A percentile compares a stretch with the other conserved stretches of the same genome.
Conservation (phyloP, 164 flowering plant species). For the Sedum album region DNA sequence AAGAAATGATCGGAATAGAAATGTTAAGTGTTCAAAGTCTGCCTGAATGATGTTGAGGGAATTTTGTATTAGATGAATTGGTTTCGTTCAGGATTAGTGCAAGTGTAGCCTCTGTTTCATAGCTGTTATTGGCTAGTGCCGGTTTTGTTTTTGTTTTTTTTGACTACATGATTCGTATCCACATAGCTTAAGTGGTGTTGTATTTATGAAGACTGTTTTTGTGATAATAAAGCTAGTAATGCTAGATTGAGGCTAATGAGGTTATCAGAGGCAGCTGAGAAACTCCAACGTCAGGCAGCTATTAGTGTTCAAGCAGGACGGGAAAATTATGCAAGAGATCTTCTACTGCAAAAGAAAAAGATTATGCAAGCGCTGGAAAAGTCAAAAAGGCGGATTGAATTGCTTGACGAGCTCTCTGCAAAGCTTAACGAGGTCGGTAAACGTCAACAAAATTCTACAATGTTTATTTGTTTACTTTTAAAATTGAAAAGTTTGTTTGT, state of each 20-base stretch:
- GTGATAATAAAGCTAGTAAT: slow-evolving; percentile 44
- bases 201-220: neutral
- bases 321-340: slow-evolving; percentile 68
- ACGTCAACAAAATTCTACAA: neutral
- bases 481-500: neutral
- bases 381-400: slow-evolving; percentile 53
- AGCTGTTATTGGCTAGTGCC: neutral
- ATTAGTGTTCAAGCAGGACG: slow-evolving; percentile 46
- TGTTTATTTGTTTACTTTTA: neutral
- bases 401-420: slow-evolving; percentile 61
- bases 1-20: too few relatives aligned
- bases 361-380: slow-evolving; percentile 72
- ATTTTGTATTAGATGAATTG: too few relatives aligned
- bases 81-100: too few relatives aligned
- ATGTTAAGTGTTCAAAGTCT: too few relatives aligned
- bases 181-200: neutral
- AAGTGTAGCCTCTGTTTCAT: neutral
- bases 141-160: neutral
- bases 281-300: slow-evolving; percentile 60
- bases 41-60: too few relatives aligned
- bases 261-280: slow-evolving; percentile 72
- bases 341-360: slow-evolving; percentile 72
- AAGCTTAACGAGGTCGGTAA: slow-evolving; percentile 59
- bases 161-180: neutral
- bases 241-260: slow-evolving; percentile 67